A percentile compares a stretch with the other conserved stretches of the same genome.
phyloP scores from a whole-genome alignment of 2,329 filamentous ascomycete genomes.

The Ceratocystis destructans region DNA sequence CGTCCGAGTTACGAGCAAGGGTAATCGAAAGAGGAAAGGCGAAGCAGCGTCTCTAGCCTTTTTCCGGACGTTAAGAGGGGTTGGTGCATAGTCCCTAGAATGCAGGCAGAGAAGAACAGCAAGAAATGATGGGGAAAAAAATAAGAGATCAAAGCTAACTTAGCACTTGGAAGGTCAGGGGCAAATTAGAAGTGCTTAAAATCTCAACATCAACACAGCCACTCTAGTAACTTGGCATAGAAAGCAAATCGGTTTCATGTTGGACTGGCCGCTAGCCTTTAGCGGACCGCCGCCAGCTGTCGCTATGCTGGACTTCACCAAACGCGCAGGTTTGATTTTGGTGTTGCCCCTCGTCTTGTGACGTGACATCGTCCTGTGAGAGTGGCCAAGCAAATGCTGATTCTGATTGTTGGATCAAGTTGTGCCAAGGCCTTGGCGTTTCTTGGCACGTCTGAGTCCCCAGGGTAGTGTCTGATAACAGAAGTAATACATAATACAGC shows the following conservation, averaged over 20 bases:
- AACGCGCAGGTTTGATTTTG: not conserved
- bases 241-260: not conserved
- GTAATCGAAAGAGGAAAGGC: not conserved
- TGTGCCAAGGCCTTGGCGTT: slow-evolving; percentile 18
- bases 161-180: not conserved
- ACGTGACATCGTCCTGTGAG: not conserved
- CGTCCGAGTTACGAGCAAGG: not conserved
- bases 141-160: not conserved
- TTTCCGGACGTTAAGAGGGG: not conserved
- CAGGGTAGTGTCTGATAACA: slow-evolving; percentile 5
- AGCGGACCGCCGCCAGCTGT: not conserved
- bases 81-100: not conserved
- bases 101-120: not conserved
- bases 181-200: not conserved
- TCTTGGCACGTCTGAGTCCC: not conserved
- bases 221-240: not conserved
- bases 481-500: too few species aligned
- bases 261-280: not conserved
- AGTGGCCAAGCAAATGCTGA: not conserved
- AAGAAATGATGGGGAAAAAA: not conserved
- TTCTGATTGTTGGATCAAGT: slow-evolving; percentile 13
- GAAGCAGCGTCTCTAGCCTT: not conserved
- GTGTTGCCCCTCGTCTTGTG: not conserved
- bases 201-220: not conserved
- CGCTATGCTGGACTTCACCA: not conserved